Evolutionary conservation across 1,139 yeast species (phyloP), one percentile per base, ranked within the genome.

Genomic region (Hyphopichia burtonii): DNA sequence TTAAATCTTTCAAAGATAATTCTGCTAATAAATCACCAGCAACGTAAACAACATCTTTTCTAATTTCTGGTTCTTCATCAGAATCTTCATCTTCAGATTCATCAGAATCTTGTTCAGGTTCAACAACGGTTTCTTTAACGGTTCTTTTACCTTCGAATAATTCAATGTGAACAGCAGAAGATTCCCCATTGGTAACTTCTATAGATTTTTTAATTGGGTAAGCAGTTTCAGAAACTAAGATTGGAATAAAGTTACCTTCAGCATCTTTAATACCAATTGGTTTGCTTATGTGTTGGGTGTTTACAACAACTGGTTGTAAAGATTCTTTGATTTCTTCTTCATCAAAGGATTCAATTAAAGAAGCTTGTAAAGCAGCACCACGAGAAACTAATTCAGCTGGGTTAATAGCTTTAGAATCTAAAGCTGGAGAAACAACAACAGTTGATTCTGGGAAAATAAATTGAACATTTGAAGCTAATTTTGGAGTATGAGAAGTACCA

Each of bases 341-440:
- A 59, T 91, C 98, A 56, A 85, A 89, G 42, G 82, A 74, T 56
- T 88, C 87, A 51, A 91, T 77, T 63, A 94, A 74, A 34, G 96
- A 82, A 40, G 97, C 99, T 76, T 94, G 99, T 62, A 93, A 78
- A 46, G 99, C 97, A 48, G 96, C 96, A 70, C 99, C 99, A 63
- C 96, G 86, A 52, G 96, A 84, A 52, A 86, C 76, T 59, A 90
- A 77, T 71, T 94, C 99, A 57, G 88, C 82, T 48, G 99, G 97
- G 72, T 86, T 82, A 47, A 85, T 61, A 43, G 96, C 90, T 66
- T 86, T 86, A 50, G 86, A 54, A 63, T 85, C 90, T 46, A 78
- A 60, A 23, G 87, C 73, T 52, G 98, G 96, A 20, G 98, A 83
- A 49, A 83, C 75, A 44, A 91, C 78, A 42, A 67, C 76, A 44